A percentile compares a stretch with the other conserved stretches of the same genome.
Conservation (phyloP, 2,329 filamentous ascomycete species). For the Cladosporium velox region DNA sequence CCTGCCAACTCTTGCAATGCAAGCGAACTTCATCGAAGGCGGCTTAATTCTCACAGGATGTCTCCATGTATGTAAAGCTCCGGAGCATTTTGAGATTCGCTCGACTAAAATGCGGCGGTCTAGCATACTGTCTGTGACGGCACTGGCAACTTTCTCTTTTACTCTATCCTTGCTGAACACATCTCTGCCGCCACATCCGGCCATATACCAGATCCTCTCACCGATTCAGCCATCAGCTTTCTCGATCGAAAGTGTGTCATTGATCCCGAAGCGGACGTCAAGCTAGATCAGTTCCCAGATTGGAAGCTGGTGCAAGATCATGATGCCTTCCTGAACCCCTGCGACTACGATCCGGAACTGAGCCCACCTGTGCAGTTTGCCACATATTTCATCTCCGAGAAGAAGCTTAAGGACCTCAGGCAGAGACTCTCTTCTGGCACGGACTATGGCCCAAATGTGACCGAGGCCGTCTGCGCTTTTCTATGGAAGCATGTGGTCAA, state of each 20-base stretch:
- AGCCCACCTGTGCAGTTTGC: constrained; percentile 16
- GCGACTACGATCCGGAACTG: neutral
- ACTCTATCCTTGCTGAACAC: constrained; percentile 2
- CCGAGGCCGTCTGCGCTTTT: constrained; percentile 21
- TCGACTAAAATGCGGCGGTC: neutral
- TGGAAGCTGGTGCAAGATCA: constrained; percentile 2
- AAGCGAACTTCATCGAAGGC: constrained; percentile 17
- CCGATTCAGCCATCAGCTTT: constrained; percentile 1
- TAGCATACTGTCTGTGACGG: constrained; percentile 20
- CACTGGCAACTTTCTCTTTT: constrained; percentile 12
- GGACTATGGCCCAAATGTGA: neutral
- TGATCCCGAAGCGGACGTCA: neutral
- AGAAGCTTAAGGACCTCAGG: neutral
- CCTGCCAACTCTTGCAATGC: constrained; percentile 9
- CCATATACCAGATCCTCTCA: neutral
- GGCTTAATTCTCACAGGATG: neutral
- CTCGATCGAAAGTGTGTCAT: constrained; percentile 2
- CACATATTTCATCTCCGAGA: constrained; percentile 21
- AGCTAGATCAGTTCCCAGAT: constrained; percentile 8
- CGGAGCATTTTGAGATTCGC: neutral
- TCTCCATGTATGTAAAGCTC: neutral
- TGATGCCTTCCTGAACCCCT: neutral
- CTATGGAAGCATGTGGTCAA: constrained; percentile 20
- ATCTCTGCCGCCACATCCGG: neutral
- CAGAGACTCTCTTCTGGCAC: neutral